Percentiles rank a stretch among this genome's conserved stretches.
Conservation (phyloP, 441 rosid species). For the Erodium moschatum region DNA sequence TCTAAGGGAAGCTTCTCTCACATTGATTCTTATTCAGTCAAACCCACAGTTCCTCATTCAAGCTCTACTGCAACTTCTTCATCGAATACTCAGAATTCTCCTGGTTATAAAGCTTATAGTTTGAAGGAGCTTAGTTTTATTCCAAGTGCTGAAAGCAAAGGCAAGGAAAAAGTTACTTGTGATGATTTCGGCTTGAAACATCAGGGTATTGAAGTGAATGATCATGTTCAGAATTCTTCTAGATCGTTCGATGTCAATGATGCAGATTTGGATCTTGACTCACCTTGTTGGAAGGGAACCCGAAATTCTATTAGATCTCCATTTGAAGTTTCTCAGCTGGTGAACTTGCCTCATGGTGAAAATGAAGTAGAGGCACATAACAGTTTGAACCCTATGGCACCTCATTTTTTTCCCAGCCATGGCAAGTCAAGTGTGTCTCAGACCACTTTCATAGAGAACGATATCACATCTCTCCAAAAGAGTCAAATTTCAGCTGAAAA, state of each 20-base stretch:
- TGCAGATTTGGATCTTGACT: slow-evolving; percentile 33
- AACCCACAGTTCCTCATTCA: neutral
- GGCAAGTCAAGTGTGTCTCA: slow-evolving; percentile 20
- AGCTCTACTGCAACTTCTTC: slow-evolving; percentile 14
- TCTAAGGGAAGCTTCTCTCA: too few relatives aligned
- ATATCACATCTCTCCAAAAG: slow-evolving; percentile 20
- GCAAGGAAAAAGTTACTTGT: slow-evolving; percentile 18
- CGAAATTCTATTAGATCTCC: slow-evolving; percentile 19
- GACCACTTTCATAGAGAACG: slow-evolving; percentile 11
- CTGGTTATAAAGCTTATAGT: neutral
- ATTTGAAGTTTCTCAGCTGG: slow-evolving; percentile 17
- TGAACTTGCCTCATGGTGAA: slow-evolving; percentile 20
- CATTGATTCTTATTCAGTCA: slow-evolving; percentile 2
- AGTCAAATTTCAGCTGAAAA: slow-evolving; percentile 21
- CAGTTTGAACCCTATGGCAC: slow-evolving; percentile 37
- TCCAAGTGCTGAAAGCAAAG: slow-evolving; percentile 15
- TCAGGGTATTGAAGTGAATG: slow-evolving; percentile 14
- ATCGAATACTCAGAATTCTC: slow-evolving; percentile 10
- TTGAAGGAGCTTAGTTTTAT: slow-evolving; percentile 16
- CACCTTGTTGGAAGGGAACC: slow-evolving; percentile 52
- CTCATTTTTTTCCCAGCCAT: slow-evolving; percentile 31
- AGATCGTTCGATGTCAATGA: slow-evolving; percentile 21
- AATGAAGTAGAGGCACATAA: slow-evolving; percentile 22
- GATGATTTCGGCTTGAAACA: slow-evolving; percentile 15
- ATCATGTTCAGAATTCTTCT: slow-evolving; percentile 19